phyloP scores from a whole-genome alignment of 2,329 filamentous ascomycete species.

The Pyricularia sp. region DNA sequence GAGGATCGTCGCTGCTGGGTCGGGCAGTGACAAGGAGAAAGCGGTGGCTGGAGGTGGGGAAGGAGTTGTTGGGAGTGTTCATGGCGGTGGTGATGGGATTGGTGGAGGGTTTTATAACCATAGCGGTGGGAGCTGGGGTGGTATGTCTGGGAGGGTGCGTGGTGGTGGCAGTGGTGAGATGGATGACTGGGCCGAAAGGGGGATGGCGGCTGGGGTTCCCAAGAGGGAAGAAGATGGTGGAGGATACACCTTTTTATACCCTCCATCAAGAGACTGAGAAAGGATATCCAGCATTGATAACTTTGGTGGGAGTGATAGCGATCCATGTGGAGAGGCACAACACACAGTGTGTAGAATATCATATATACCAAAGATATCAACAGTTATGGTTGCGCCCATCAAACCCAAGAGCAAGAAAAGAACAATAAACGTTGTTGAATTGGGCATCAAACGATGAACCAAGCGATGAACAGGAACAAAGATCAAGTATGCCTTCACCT shows the following conservation, averaged over 20 bases:
- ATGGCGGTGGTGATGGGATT: background rate
- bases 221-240: background rate
- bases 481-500: background rate
- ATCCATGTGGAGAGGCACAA: background rate
- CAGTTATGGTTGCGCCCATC: background rate
- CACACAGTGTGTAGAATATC: background rate
- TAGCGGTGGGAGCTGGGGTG: background rate
- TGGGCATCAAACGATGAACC: background rate
- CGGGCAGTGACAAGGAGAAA: conserved; percentile 10
- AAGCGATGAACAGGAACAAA: background rate
- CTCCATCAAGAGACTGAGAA: background rate
- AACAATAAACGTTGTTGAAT: background rate
- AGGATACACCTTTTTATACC: background rate
- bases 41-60: background rate
- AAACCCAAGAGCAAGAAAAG: background rate
- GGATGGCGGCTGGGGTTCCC: conserved; percentile 8
- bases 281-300: background rate
- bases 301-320: background rate
- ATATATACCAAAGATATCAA: background rate
- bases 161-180: conserved; percentile 7
- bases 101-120: background rate
- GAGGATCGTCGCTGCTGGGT: conserved; percentile 23
- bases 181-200: conserved; percentile 14
- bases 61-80: background rate
- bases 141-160: background rate